Evolutionary conservation across 2,329 filamentous ascomycete species (phyloP).

Genomic region (Ophidiomyces ophidiicola): DNA sequence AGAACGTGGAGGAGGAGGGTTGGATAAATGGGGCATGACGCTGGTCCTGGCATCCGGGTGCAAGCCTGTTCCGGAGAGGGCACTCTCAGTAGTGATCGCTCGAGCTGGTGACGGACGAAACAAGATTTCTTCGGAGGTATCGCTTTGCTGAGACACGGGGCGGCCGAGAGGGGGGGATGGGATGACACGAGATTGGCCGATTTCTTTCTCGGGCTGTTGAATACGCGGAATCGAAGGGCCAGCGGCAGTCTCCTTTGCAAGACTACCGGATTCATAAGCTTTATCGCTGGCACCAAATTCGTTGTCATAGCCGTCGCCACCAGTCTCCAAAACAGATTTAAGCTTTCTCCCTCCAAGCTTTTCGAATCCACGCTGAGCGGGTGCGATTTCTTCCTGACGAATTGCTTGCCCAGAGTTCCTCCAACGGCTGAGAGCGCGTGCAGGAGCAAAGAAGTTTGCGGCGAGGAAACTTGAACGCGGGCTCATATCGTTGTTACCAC

Average conservation of each 20-base stretch:
- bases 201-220: constrained; percentile 11
- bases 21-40: constrained; percentile 16
- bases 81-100: constrained; percentile 29
- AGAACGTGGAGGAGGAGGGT: constrained; percentile 20
- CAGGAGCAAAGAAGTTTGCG: constrained; percentile 28
- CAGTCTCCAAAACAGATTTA: constrained; percentile 34
- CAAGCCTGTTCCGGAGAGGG: constrained; percentile 17
- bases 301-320: constrained; percentile 37
- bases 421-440: constrained; percentile 32
- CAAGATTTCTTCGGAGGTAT: constrained; percentile 23
- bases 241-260: constrained; percentile 17
- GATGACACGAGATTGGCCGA: constrained; percentile 10
- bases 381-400: constrained; percentile 24
- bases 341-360: constrained; percentile 40
- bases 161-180: constrained; percentile 15
- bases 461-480: constrained; percentile 31
- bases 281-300: constrained; percentile 19
- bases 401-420: constrained; percentile 28
- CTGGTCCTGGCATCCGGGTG: constrained; percentile 12
- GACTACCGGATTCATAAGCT: constrained; percentile 22
- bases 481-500: constrained; percentile 14
- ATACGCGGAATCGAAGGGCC: constrained; percentile 6
- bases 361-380: constrained; percentile 38
- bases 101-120: constrained; percentile 34
- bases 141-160: constrained; percentile 15